These are phyloP conservation scores for Cylindrodendrum hubeiense DNA, from an alignment of 2,329 filamentous ascomycete species.

Conservation along the genomic window DNA sequence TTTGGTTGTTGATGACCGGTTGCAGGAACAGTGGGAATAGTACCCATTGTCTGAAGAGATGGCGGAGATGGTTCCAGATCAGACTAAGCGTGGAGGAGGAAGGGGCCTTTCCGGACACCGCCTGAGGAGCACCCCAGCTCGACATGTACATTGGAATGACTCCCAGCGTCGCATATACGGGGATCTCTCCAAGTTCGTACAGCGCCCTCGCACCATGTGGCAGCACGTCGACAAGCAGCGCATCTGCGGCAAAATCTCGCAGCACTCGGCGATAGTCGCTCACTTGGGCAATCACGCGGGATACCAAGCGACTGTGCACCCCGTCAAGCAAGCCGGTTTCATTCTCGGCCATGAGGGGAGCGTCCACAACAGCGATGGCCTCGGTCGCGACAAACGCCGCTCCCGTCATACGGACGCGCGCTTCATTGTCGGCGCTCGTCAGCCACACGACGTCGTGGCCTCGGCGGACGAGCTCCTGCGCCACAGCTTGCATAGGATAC, in stretches of 20 bases:
- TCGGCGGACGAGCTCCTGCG: conserved; percentile 51
- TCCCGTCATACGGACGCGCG: conserved; percentile 49
- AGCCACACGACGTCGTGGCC: conserved; percentile 56
- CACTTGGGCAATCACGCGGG: conserved; percentile 50
- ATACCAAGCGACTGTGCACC: conserved; percentile 40
- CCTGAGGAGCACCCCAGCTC: conserved; percentile 43
- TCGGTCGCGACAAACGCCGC: conserved; percentile 50
- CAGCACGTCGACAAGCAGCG: conserved; percentile 54
- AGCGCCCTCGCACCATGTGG: conserved; percentile 52
- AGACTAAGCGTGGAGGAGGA: conserved; percentile 42
- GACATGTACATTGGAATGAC: conserved; percentile 55
- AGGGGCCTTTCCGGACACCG: conserved; percentile 49
- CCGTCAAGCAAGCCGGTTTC: conserved; percentile 49
- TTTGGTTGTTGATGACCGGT: conserved; percentile 47
- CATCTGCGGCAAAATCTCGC: conserved; percentile 45
- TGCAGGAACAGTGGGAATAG: conserved; percentile 44
- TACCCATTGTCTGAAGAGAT: conserved; percentile 45
- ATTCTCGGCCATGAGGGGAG: conserved; percentile 42
- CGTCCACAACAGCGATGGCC: conserved; percentile 47
- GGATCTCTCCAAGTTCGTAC: conserved; percentile 50
- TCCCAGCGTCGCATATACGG: conserved; percentile 53
- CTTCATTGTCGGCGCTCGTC: conserved; percentile 49
- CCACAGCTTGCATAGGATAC: conserved; percentile 55
- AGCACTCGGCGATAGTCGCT: conserved; percentile 51
- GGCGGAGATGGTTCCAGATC: conserved; percentile 44